These are phyloP conservation scores for Macadamia integrifolia DNA, from an alignment of 164 flowering plant species.

Conservation along the genomic window DNA sequence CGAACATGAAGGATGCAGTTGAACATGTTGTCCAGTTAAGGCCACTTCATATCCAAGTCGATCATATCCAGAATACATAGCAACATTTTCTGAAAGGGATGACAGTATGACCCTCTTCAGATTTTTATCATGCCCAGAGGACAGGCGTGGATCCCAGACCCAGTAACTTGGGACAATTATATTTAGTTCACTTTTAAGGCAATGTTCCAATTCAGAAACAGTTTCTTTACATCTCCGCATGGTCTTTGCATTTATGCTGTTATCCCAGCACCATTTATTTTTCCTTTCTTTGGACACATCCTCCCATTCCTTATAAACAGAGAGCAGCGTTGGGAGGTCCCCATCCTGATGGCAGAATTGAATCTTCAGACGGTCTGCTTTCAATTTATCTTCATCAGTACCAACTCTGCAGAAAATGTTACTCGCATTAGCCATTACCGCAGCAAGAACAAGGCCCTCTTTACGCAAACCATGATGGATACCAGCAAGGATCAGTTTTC, in stretches of 20 bases:
- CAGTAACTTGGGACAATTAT: slow-evolving; percentile 63
- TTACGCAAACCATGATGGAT: slow-evolving; percentile 37
- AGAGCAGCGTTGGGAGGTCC: slow-evolving; percentile 86
- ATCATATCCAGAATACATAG: slow-evolving; percentile 82
- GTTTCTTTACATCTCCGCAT: slow-evolving; percentile 85
- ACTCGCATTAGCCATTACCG: slow-evolving; percentile 91
- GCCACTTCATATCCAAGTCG: slow-evolving; percentile 95
- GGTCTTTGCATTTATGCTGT: slow-evolving; percentile 91
- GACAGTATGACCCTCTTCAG: slow-evolving; percentile 69
- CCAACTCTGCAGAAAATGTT: slow-evolving; percentile 97
- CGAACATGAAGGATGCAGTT: slow-evolving; percentile 90
- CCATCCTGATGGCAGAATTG: slow-evolving; percentile 85
- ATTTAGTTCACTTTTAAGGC: slow-evolving; percentile 58
- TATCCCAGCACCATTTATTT: slow-evolving; percentile 92
- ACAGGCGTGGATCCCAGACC: slow-evolving; percentile 59
- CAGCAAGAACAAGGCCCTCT: slow-evolving; percentile 92
- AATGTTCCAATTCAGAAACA: slow-evolving; percentile 65
- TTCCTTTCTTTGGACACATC: slow-evolving; percentile 31
- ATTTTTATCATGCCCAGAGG: slow-evolving; percentile 36
- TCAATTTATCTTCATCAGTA: slow-evolving; percentile 53
- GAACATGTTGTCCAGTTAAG: slow-evolving; percentile 57
- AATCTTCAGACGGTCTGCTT: slow-evolving; percentile 80
- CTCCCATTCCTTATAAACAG: slow-evolving; percentile 91
- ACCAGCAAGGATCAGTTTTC: slow-evolving; percentile 69
- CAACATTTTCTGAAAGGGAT: slow-evolving; percentile 75